These are phyloP conservation scores for Trypanosoma congolense DNA, from an alignment of 208 protist species.

Conservation along the genomic window DNA sequence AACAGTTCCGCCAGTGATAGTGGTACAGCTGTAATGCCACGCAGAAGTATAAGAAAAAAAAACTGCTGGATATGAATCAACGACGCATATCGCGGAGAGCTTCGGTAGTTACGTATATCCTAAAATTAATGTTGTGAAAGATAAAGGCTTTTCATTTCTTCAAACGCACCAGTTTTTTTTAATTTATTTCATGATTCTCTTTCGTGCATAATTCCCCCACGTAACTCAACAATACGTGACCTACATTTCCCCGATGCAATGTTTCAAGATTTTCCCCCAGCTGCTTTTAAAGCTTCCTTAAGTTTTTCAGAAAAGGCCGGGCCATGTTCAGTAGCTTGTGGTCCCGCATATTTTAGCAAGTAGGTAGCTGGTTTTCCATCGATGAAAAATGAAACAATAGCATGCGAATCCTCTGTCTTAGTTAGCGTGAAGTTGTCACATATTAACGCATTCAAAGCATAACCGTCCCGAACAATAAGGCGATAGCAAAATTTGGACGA, in stretches of 20 bases:
- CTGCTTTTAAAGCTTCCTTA: conserved; percentile 24
- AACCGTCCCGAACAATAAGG: conserved; percentile 77
- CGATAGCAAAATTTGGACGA: conserved; percentile 36
- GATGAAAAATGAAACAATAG: conserved; percentile 43
- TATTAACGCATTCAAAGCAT: conserved; percentile 60
- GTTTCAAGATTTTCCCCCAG: conserved; percentile 16
- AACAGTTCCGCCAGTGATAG: too few species aligned
- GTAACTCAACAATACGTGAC: too few species aligned
- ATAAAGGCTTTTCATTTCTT: too few species aligned
- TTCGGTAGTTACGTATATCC: too few species aligned
- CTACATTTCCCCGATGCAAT: conserved; percentile 1
- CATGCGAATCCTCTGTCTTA: conserved; percentile 43
- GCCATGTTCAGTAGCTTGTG: conserved; percentile 36
- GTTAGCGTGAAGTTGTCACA: conserved; percentile 44
- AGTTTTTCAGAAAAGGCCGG: conserved; percentile 49
- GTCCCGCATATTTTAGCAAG: conserved; percentile 63
- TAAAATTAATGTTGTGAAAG: too few species aligned
- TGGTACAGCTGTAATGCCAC: too few species aligned
- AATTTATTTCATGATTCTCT: too few species aligned
- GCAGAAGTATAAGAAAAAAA: too few species aligned
- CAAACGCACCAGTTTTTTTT: too few species aligned
- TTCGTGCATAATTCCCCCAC: too few species aligned
- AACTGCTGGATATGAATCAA: too few species aligned
- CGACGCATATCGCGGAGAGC: too few species aligned
- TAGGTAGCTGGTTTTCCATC: conserved; percentile 40